Base-by-base conservation (phyloP, 148 eudicot genomes). In the Silene uniflora region DNA sequence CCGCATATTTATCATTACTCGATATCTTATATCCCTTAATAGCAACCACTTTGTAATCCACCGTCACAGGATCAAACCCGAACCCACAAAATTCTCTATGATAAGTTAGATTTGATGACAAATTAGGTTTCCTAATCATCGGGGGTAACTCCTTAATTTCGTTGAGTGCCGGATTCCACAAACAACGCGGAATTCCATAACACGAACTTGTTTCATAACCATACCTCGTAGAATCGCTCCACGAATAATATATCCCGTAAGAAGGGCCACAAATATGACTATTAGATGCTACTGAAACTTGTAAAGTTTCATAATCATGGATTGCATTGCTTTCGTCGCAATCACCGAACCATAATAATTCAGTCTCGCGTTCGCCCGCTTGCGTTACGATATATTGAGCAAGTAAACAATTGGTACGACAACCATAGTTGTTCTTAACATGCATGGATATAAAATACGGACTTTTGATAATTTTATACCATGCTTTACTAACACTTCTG, bases 11-110 rank as follows among this genome's bases (percentile, higher is more conserved):
- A 4, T 61, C 14, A 61, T 21, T 3, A n/a, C 3, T 10, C 11
- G 13, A 5, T 19, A 10, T 24, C 12, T 8, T 21, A 21, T 23
- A 55, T 4, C 42, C 44, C 61, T 22, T 16, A 8, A 71, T 55
- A 27, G 27, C 74, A 71, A 77, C 22, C 6, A 69, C 74, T 44
- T 69, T 69, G 61, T 69, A 77, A 61, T 69, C 74, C 9, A 24
- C 6, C 1, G 74, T 62, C 5, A 1, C 0, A 23, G n/a, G 65
- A n/a, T 69, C 73, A 0, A 42, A 60, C 24, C 79, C 79, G 46
- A 77, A 77, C n/a, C 79, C 74, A 18, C 18, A 69, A 69, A 0
- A 22, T 3, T 61, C 61, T 39, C 3, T 5, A 12, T 3, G 0
- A 29, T 6, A 0, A 5, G 9, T 29, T 0, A 6, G 0, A 32